Percentiles rank a stretch among this genome's conserved stretches.
Evolutionary conservation across 1,284 basidiomycete genomes (phyloP).

Genomic region (Malassezia yamatoensis): DNA sequence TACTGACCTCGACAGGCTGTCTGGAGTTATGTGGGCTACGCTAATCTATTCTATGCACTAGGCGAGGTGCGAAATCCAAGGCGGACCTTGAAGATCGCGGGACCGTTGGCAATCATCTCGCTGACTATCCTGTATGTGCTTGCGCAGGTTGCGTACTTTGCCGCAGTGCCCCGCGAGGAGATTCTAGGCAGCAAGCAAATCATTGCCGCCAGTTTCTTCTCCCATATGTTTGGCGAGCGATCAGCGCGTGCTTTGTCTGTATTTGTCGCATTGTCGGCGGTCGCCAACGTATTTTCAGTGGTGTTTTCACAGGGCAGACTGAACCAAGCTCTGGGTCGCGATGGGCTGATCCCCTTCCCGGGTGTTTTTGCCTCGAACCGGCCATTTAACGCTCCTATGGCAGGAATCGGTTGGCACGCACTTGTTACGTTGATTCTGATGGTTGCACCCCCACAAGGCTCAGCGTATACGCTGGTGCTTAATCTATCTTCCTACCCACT

Average conservation of each 20-base stretch:
- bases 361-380: constrained; percentile 52
- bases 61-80: constrained; percentile 53
- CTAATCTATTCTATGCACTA: constrained; percentile 54
- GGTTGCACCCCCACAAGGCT: constrained; percentile 54
- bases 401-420: constrained; percentile 50
- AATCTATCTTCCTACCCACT: constrained; percentile 57
- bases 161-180: constrained; percentile 52
- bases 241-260: constrained; percentile 54
- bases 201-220: constrained; percentile 56
- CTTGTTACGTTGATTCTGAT: constrained; percentile 54
- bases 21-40: constrained; percentile 57
- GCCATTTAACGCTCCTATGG: constrained; percentile 53
- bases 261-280: constrained; percentile 54
- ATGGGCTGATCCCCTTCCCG: constrained; percentile 54
- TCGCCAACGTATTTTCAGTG: constrained; percentile 50
- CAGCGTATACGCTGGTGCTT: constrained; percentile 56
- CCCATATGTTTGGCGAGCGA: constrained; percentile 53
- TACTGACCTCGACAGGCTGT: constrained; percentile 33
- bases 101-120: constrained; percentile 53
- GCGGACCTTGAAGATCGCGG: constrained; percentile 55
- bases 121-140: constrained; percentile 52
- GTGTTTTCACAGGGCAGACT: constrained; percentile 52
- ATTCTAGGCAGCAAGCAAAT: constrained; percentile 53
- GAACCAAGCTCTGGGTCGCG: constrained; percentile 56
- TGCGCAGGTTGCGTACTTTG: constrained; percentile 52